phyloP scores from a whole-genome alignment of 495 filamentous ascomycete genomes.

The Aspergillus sparsus region DNA sequence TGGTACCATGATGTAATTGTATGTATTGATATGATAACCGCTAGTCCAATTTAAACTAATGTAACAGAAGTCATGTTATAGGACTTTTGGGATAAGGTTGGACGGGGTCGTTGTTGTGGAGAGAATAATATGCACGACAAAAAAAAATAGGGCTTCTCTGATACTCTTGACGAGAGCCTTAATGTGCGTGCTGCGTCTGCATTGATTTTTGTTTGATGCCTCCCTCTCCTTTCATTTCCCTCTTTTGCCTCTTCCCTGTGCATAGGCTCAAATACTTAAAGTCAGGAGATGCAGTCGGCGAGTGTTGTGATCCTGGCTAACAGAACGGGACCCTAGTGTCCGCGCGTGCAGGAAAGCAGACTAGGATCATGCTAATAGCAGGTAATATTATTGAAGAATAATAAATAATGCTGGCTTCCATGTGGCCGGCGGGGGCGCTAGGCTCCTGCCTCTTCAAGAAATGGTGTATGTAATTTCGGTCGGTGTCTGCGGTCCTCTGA shows the following conservation, averaged over 20 bases:
- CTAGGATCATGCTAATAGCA: background rate
- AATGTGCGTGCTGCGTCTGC: no score
- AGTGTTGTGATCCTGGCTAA: background rate
- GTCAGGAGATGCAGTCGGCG: no score
- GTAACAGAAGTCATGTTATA: no score
- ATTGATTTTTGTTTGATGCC: no score
- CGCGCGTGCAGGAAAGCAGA: background rate
- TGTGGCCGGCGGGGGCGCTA: slow-evolving; percentile 1
- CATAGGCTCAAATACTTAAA: background rate
- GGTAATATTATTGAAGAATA: background rate
- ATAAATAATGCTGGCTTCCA: slow-evolving; percentile 1
- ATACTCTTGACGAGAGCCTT: no score
- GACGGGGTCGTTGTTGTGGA: no score
- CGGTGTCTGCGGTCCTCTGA: background rate
- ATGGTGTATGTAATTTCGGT: background rate
- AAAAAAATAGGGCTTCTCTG: no score
- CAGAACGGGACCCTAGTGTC: background rate
- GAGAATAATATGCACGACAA: no score
- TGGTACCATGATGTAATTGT: no score
- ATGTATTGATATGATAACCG: no score
- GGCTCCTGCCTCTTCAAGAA: background rate
- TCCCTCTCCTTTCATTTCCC: background rate
- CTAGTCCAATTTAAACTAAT: no score
- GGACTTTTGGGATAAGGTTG: no score
- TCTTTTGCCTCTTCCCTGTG: background rate